Evolutionary conservation across 2,329 filamentous ascomycete species (phyloP).

Genomic region (Colletotrichum magnum): DNA sequence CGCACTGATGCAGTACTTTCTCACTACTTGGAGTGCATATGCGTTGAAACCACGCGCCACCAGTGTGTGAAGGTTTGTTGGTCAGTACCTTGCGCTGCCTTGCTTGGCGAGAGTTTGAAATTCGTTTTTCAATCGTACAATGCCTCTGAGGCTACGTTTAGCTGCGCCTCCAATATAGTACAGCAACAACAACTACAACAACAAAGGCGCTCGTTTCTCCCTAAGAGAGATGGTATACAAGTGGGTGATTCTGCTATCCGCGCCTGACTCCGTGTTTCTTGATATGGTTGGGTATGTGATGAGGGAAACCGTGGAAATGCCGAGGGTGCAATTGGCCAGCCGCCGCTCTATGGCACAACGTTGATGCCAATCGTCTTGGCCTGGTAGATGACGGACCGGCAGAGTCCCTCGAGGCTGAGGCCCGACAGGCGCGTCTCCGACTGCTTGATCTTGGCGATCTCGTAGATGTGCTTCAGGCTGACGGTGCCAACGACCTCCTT

Average conservation of each 20-base stretch:
- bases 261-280: slow-evolving; percentile 34
- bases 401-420: slow-evolving; percentile 77
- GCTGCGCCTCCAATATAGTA: slow-evolving; percentile 33
- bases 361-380: slow-evolving; percentile 82
- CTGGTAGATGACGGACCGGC: slow-evolving; percentile 81
- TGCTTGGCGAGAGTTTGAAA: slow-evolving; percentile 11
- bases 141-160: slow-evolving; percentile 14
- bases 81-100: slow-evolving; percentile 5
- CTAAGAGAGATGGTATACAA: slow-evolving; percentile 38
- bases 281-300: slow-evolving; percentile 18
- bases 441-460: slow-evolving; percentile 98
- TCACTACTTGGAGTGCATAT: neutral
- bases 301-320: slow-evolving; percentile 21
- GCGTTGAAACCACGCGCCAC: slow-evolving; percentile 27
- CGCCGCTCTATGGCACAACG: slow-evolving; percentile 69
- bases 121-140: slow-evolving; percentile 36
- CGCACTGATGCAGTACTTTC: neutral
- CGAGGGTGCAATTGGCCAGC: neutral
- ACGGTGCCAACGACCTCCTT: slow-evolving; percentile 86
- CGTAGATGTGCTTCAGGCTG: slow-evolving; percentile 95
- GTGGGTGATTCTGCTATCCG: slow-evolving; percentile 14
- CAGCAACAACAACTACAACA: slow-evolving; percentile 3
- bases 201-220: slow-evolving; percentile 19
- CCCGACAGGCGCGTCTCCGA: slow-evolving; percentile 81
- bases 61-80: slow-evolving; percentile 14